Conservation (phyloP, 805 yeast genomes). For the Nakazawaea molendinolei region DNA sequence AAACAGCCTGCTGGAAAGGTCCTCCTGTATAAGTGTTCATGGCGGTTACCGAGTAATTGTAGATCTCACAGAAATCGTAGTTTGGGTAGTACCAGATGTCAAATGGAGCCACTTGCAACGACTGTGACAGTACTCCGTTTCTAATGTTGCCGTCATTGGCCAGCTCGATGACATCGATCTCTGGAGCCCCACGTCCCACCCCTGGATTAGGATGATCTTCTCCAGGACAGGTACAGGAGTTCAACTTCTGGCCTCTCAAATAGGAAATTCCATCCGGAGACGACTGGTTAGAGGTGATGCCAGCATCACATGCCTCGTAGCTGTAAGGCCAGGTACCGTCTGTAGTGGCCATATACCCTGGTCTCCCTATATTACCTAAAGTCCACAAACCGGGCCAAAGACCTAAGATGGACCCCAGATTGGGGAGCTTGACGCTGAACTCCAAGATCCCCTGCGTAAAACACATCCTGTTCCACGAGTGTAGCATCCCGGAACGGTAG, state of each 20-base stretch:
- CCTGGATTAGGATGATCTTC: conserved; percentile 42
- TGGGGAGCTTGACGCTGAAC: conserved; percentile 35
- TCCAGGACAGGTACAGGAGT: conserved; percentile 36
- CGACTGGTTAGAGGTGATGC: conserved; percentile 43
- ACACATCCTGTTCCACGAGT: conserved; percentile 41
- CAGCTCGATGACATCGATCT: conserved; percentile 44
- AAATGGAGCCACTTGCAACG: conserved; percentile 44
- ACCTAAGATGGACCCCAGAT: conserved; percentile 34
- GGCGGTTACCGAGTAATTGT: conserved; percentile 32
- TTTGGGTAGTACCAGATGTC: conserved; percentile 49
- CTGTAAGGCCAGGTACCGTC: conserved; percentile 49
- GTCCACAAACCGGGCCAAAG: conserved; percentile 49
- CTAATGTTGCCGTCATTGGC: conserved; percentile 26
- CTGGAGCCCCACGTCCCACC: conserved; percentile 45
- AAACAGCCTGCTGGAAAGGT: conserved; percentile 44
- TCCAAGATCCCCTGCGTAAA: conserved; percentile 38
- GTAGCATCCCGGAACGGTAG: conserved; percentile 42
- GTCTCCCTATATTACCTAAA: conserved; percentile 42
- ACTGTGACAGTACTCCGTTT: conserved; percentile 41
- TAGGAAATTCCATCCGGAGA: conserved; percentile 40
- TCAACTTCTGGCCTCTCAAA: conserved; percentile 38
- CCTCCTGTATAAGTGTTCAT: conserved; percentile 44
- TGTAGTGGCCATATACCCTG: conserved; percentile 39
- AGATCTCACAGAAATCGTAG: conserved; percentile 36
- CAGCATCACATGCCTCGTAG: conserved; percentile 42